Conservation (phyloP, 495 filamentous ascomycete genomes). For the Annulohypoxylon stygium region DNA sequence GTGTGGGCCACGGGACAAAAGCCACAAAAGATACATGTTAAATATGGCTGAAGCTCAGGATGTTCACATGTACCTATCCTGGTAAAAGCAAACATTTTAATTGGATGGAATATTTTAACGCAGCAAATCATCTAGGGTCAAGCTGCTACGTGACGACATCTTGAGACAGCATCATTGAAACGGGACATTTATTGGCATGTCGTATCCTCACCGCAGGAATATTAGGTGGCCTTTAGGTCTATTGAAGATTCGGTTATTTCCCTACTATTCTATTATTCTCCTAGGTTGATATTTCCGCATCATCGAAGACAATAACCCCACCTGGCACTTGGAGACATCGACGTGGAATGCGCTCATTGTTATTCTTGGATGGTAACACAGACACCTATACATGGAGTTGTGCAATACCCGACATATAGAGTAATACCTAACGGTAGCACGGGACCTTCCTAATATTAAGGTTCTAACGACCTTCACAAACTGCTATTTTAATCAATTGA, state of each 20-base stretch:
- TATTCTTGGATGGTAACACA: slow-evolving; percentile 10
- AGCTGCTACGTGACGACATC: slow-evolving; percentile 28
- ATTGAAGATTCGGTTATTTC: slow-evolving; percentile 15
- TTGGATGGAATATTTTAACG: slow-evolving; percentile 22
- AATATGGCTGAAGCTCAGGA: slow-evolving; percentile 25
- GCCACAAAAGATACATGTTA: neutral
- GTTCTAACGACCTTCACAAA: neutral
- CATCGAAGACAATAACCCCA: neutral
- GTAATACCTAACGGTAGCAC: neutral
- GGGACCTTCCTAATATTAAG: neutral
- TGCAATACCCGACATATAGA: neutral
- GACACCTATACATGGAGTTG: neutral
- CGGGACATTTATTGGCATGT: slow-evolving; percentile 9
- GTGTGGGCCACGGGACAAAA: neutral
- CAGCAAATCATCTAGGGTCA: slow-evolving; percentile 11
- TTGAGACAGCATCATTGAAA: slow-evolving; percentile 27
- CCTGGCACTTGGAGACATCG: neutral
- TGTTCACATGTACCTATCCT: slow-evolving; percentile 1
- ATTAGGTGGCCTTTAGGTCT: slow-evolving; percentile 1
- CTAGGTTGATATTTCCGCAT: slow-evolving; percentile 16
- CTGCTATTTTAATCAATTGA: slow-evolving; percentile 6
- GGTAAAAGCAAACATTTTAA: neutral
- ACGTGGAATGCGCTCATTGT: slow-evolving; percentile 31
- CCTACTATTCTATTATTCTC: slow-evolving; percentile 4
- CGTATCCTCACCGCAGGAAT: slow-evolving; percentile 13